Evolutionary conservation across 2,329 filamentous ascomycete species (phyloP).

Genomic region (Herpotrichia juniperi): DNA sequence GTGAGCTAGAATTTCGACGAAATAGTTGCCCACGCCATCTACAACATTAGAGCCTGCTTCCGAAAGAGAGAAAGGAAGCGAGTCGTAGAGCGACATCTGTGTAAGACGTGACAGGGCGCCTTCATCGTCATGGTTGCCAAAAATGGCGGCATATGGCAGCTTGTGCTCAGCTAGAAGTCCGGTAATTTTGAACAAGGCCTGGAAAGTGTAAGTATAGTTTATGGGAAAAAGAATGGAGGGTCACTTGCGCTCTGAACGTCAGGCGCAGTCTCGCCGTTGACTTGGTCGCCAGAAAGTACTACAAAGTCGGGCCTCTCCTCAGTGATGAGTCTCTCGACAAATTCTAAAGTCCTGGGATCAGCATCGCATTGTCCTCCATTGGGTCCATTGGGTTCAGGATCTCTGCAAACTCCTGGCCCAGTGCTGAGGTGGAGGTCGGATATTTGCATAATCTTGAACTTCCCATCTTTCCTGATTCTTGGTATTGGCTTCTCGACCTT

Average conservation of each 20-base stretch:
- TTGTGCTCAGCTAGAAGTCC: slow-evolving; percentile 83
- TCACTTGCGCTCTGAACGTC: slow-evolving; percentile 79
- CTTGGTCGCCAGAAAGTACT: slow-evolving; percentile 89
- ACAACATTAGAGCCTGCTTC: slow-evolving; percentile 80
- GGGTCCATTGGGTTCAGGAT: slow-evolving; percentile 76
- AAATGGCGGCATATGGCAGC: slow-evolving; percentile 92
- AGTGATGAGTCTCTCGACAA: slow-evolving; percentile 81
- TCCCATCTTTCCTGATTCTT: slow-evolving; percentile 84
- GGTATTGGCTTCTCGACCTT: slow-evolving; percentile 73
- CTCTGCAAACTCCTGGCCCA: slow-evolving; percentile 82
- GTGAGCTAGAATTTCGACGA: slow-evolving; percentile 84
- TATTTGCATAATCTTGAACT: slow-evolving; percentile 96
- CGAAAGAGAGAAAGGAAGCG: slow-evolving; percentile 89
- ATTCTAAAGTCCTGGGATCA: slow-evolving; percentile 88
- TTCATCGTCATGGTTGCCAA: slow-evolving; percentile 98
- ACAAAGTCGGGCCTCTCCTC: slow-evolving; percentile 94
- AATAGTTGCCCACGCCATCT: slow-evolving; percentile 94
- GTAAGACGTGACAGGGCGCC: slow-evolving; percentile 75
- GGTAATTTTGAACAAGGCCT: slow-evolving; percentile 93
- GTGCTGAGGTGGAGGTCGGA: slow-evolving; percentile 95
- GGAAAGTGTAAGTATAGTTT: background rate
- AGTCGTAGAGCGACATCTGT: slow-evolving; percentile 86
- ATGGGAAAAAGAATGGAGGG: slow-evolving; percentile 7
- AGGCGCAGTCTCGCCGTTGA: slow-evolving; percentile 90
- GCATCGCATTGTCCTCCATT: slow-evolving; percentile 85